Conservation (phyloP, 305 asterid species). For the Nicotiana rustica region DNA sequence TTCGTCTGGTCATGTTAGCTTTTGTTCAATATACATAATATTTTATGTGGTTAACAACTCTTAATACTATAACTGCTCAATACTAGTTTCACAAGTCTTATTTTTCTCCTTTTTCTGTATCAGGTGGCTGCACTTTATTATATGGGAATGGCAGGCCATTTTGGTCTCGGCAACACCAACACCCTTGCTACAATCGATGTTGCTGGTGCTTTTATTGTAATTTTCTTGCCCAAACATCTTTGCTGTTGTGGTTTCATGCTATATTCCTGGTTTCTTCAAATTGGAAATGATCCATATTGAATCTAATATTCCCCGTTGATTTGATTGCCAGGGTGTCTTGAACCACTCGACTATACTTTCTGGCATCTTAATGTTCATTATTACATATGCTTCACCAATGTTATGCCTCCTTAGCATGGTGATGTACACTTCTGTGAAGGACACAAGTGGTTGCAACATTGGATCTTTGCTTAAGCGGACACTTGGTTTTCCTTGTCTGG, state of each 20-base stretch:
- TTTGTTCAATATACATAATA: not conserved
- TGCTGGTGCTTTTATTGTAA: conserved; percentile 92
- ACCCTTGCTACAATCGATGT: conserved; percentile 94
- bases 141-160: conserved; percentile 94
- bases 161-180: conserved; percentile 94
- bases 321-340: conserved; percentile 72
- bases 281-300: conserved; percentile 34
- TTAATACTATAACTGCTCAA: not conserved
- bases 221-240: conserved; percentile 22
- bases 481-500: conserved; percentile 73
- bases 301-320: conserved; percentile 40
- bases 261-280: conserved; percentile 17
- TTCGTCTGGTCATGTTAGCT: not conserved
- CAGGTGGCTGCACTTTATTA: conserved; percentile 85
- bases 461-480: conserved; percentile 58
- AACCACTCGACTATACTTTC: conserved; percentile 85
- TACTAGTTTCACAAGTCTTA: not conserved
- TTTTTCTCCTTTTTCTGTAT: conserved; percentile 31
- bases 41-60: not conserved
- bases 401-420: conserved; percentile 70
- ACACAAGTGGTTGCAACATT: conserved; percentile 45
- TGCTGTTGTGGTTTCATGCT: conserved; percentile 14
- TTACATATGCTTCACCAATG: conserved; percentile 89
- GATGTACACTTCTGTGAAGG: conserved; percentile 53
- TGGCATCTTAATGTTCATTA: conserved; percentile 86